Base-by-base conservation (phyloP, 805 yeast genomes). In the Ascoidea tarda region DNA sequence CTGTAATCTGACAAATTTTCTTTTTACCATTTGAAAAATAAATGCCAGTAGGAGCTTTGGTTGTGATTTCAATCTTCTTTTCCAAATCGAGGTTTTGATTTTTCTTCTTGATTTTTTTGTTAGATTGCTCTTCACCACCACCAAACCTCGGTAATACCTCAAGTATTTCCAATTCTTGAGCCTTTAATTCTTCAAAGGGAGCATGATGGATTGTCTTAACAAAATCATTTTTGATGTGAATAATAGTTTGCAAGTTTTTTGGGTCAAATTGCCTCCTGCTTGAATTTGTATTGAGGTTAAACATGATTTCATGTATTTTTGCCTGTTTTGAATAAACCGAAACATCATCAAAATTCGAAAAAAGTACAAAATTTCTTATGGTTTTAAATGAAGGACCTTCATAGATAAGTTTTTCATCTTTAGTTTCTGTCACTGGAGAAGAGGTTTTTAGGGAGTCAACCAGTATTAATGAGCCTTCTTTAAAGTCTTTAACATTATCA, bases 1-100 rank as follows among this genome's bases (percentile, higher is more conserved):
- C 96, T 2, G 88, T 81, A 48, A 90, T 80, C 32, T 82, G 70
- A 73, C 96, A 84, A 60, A 74, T 66, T 66, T 79, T 76, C 60
- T 73, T 71, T 65, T 79, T 81, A 33, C 86, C 88, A 64, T 74
- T 86, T 46, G 88, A 84, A 53, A 84, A 69, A 57, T 81, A 77
- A 33, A 84, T 79, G 16, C 91, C 91, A 3, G 81, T 71, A 2
- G 91, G 93, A 1, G 91, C 84, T 52, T 79, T 81, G 0, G 91
- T 85, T 31, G 71, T 74, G 51, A 84, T 72, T 12, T 69, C 74
- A 21, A 77, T 61, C 55, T 77, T 75, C 44, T 75, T 69, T 48
- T 67, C 70, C 28, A 21, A 21, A 21, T 21, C 28, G 28, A 3
- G 28, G 49, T 73, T 74, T 49, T 75, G 75, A 16, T 66, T 70